A percentile compares a stretch with the other conserved stretches of the same genome.
Conservation (phyloP, 2,329 filamentous ascomycete genomes). For the Camptophora hylomeconis region DNA sequence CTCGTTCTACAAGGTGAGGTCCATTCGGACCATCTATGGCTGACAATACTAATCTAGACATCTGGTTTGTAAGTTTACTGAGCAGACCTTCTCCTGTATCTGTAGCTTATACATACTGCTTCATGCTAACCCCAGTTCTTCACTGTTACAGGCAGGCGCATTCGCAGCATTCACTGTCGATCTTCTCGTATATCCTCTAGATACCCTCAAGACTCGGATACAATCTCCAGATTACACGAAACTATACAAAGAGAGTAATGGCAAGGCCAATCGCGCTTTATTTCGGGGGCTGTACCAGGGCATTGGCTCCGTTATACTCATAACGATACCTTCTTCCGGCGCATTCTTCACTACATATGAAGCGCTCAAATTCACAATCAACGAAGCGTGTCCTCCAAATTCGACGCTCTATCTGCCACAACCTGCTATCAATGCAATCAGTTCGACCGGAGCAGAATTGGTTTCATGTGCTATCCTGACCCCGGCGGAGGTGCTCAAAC, state of each 20-base stretch:
- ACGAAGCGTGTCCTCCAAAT: conserved; percentile 33
- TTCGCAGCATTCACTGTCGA: conserved; percentile 78
- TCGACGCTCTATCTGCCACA: conserved; percentile 41
- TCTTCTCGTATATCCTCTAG: conserved; percentile 72
- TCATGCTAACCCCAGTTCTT: conserved; percentile 3
- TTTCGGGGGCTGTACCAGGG: conserved; percentile 76
- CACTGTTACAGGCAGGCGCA: conserved; percentile 55
- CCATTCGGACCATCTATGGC: conserved; percentile 25
- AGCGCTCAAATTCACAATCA: conserved; percentile 53
- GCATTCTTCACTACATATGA: conserved; percentile 89
- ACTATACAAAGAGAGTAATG: conserved; percentile 38
- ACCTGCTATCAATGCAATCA: conserved; percentile 57
- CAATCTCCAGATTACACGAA: conserved; percentile 65
- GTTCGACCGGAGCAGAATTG: conserved; percentile 66
- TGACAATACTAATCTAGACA: conserved; percentile 40
- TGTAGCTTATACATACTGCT: background rate
- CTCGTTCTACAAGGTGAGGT: too few relatives aligned
- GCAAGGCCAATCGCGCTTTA: conserved; percentile 34
- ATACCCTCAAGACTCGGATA: conserved; percentile 77
- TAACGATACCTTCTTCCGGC: conserved; percentile 79
- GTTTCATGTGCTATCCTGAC: conserved; percentile 78
- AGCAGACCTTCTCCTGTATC: conserved; percentile 2
- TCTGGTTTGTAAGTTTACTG: conserved; percentile 38
- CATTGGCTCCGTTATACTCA: conserved; percentile 69
- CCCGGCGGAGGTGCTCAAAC: conserved; percentile 82